A percentile compares a stretch with the other conserved stretches of the same genome.
Evolutionary conservation across 805 yeast genomes (phyloP).

Genomic region (Yarrowia sp.): DNA sequence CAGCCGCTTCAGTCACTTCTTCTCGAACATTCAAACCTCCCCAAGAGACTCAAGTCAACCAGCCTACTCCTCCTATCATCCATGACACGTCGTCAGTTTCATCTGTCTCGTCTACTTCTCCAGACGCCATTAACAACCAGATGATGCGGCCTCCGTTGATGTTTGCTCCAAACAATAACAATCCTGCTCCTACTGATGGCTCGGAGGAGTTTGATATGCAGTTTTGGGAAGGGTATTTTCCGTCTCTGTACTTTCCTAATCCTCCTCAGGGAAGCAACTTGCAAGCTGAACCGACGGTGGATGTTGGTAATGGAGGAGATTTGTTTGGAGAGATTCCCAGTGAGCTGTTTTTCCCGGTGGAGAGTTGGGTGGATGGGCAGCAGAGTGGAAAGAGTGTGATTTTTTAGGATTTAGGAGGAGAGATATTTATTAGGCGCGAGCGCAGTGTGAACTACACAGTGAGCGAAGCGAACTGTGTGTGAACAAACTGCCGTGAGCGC

Average conservation of each 20-base stretch:
- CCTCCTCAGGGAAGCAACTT: not conserved
- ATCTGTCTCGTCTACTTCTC: not conserved
- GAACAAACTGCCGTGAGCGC: too few relatives aligned
- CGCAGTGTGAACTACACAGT: too few relatives aligned
- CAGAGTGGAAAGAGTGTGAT: slow-evolving; percentile 11
- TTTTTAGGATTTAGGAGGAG: not conserved
- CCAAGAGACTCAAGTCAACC: not conserved
- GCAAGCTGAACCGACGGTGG: not conserved
- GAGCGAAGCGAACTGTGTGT: too few relatives aligned
- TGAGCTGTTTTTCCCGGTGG: slow-evolving; percentile 22
- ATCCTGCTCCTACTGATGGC: not conserved
- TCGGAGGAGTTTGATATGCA: slow-evolving; percentile 20
- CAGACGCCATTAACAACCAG: not conserved
- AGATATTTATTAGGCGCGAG: too few relatives aligned
- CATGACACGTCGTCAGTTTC: not conserved
- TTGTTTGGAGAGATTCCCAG: slow-evolving; percentile 16
- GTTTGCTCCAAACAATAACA: slow-evolving; percentile 3
- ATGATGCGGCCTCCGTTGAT: slow-evolving; percentile 14
- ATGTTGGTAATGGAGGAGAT: not conserved
- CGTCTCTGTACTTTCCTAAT: slow-evolving; percentile 21
- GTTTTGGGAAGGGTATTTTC: slow-evolving; percentile 27
- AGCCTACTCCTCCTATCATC: not conserved
- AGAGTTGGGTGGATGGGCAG: slow-evolving; percentile 14
- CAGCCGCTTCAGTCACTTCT: not conserved
- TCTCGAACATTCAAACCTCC: too few relatives aligned